Evolutionary conservation across 352 stramenopile genomes (phyloP), one percentile per base, ranked within the genome.

Genomic region (Pythium oligandrum): DNA sequence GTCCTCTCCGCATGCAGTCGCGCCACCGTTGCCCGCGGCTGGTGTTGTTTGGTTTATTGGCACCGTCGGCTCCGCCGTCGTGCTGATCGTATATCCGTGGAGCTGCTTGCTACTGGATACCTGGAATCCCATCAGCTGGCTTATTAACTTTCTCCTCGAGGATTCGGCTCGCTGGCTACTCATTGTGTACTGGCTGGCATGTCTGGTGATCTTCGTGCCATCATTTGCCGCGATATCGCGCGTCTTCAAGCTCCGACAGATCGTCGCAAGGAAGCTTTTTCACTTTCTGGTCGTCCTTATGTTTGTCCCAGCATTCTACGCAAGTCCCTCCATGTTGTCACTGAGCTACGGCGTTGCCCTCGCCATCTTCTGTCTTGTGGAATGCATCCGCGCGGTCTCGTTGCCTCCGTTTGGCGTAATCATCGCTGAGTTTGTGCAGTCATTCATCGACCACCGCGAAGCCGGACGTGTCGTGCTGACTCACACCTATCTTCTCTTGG

Each of bases 271-370:
- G 46, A 93, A 93, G 59, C 64, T 92, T 3, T 93, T 91, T 53
- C 83, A 93, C 57, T 47, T 80, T n/a, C 75, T 91, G 6, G 75
- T 84, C 7, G 83, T 92, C 8, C 6, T 88, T 30, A 85, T 93
- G 78, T 85, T 93, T 40, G 68, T 87, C 3, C 81, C 83, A 8
- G 78, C 78, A 48, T 88, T 66, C 26, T 71, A 79, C 32, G 32
- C 64, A 6, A 73, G 86, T 11, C 45, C 65, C 3, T 46, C 77
- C 26, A 87, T 91, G 71, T 67, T 93, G 5, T 68, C 67, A 10
- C 63, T 93, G n/a, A 91, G 80, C 48, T 91, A 91, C 53, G 81
- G 80, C 12, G 78, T 91, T 6, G 83, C 83, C 8, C 64, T 90
- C 40, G 78, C 68, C 10, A 55, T 77, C n/a, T 93, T 93, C 45